phyloP scores from a whole-genome alignment of 306 rosid species.

The Inga leiocalycina region DNA sequence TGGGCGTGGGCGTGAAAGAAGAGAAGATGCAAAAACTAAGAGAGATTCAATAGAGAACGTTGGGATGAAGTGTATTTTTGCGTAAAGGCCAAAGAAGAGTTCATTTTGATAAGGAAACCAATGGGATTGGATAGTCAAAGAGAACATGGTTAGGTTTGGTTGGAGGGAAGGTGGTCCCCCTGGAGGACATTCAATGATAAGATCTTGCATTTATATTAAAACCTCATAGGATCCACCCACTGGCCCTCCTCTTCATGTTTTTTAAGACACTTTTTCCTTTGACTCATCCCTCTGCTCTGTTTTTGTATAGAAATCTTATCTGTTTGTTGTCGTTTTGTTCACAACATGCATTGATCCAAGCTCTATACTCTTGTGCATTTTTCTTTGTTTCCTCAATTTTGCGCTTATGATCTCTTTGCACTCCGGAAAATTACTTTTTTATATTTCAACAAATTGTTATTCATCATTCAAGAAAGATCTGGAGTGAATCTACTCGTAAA shows the following conservation, averaged over 20 bases:
- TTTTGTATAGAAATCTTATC: conserved; percentile 14
- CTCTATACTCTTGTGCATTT: no score
- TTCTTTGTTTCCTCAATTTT: no score
- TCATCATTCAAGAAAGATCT: no score
- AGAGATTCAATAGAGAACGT: not conserved
- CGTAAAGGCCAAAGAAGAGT: no score
- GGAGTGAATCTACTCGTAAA: no score
- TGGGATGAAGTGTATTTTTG: no score
- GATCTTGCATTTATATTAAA: conserved; percentile 41
- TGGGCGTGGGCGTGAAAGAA: not conserved
- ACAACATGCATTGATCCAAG: not conserved
- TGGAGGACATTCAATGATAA: conserved; percentile 32
- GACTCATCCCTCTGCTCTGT: conserved; percentile 25
- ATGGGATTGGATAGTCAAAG: conserved; percentile 31
- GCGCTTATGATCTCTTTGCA: not conserved
- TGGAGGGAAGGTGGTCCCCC: conserved; percentile 51
- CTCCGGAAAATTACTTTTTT: no score
- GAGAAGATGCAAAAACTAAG: not conserved
- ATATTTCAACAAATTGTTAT: not conserved
- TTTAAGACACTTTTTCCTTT: conserved; percentile 20
- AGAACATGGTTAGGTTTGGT: conserved; percentile 29
- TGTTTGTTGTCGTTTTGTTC: conserved; percentile 5
- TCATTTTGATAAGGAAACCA: not conserved
- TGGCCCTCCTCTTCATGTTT: not conserved
- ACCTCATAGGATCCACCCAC: conserved; percentile 22